A percentile compares a stretch with the other conserved stretches of the same genome.
phyloP scores from a whole-genome alignment of 2,329 filamentous ascomycete genomes.

The Hortaea sp. region DNA sequence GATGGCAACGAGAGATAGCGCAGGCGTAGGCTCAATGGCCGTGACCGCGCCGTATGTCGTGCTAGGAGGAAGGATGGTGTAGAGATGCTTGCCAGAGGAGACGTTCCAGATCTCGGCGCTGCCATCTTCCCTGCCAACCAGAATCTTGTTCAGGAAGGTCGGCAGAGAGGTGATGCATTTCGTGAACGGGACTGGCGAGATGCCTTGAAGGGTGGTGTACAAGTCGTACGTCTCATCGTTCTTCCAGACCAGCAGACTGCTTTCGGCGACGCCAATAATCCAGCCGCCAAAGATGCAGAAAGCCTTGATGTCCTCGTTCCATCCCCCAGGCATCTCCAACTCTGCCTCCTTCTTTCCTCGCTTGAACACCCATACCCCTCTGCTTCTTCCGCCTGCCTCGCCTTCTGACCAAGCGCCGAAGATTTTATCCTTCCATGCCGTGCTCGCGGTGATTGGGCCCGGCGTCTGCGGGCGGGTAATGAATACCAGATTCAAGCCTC shows the following conservation, averaged over 20 bases:
- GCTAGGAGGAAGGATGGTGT: constrained; percentile 72
- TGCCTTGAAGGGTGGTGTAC: constrained; percentile 67
- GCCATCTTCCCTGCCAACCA: constrained; percentile 78
- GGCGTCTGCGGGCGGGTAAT: constrained; percentile 86
- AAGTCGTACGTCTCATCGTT: constrained; percentile 64
- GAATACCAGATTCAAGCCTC: constrained; percentile 85
- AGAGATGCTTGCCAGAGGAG: constrained; percentile 80
- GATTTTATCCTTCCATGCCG: constrained; percentile 76
- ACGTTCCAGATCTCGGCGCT: constrained; percentile 97
- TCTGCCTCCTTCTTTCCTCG: constrained; percentile 75
- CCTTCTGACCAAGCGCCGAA: constrained; percentile 65
- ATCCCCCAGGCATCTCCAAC: constrained; percentile 55
- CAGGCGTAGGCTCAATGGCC: constrained; percentile 73
- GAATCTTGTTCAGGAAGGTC: constrained; percentile 91
- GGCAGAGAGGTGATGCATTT: constrained; percentile 79
- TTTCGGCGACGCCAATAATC: constrained; percentile 71
- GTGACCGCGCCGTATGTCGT: constrained; percentile 71
- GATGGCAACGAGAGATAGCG: constrained; percentile 75
- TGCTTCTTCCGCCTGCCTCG: constrained; percentile 30
- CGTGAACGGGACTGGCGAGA: constrained; percentile 55
- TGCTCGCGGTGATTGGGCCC: constrained; percentile 71
- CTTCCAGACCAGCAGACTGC: constrained; percentile 83
- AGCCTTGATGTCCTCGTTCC: constrained; percentile 62
- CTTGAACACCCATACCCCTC: constrained; percentile 85
- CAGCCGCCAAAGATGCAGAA: constrained; percentile 81